Base-by-base conservation (phyloP, 164 flowering plant genomes). In the Paratinospora sagittata region DNA sequence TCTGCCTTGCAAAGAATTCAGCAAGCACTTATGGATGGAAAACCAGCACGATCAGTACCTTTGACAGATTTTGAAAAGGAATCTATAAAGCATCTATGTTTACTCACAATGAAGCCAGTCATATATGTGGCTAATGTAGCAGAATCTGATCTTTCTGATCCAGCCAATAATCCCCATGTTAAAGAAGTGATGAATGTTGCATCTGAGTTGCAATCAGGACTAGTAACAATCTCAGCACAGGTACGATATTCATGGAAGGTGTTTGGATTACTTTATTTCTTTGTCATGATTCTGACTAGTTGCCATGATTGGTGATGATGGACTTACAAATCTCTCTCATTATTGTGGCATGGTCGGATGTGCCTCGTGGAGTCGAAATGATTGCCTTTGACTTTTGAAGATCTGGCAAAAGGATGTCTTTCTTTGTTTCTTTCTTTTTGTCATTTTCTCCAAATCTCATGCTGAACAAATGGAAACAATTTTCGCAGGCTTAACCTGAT, bases 111-210 rank as follows among this genome's bases (percentile, higher is more conserved):
- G 93, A 93, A 96, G 74, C 99, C 98, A 9, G 78, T 96, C 41
- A 91, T 89, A 39, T 95, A 86, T 74, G 93, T 95, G 52, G 95
- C 93, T n/a, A 92, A 95, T 82, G 97, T 95, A 63, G 92, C 98
- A 65, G 98, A 95, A 84, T 83, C 93, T 76, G 98, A 92, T 74
- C 77, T 95, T 61, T 90, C 93, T 63, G 89, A 88, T 12, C 84
- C 99, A 68, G 82, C 57, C 74, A 78, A 45, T 67, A 92, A 89
- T 84, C 79, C 87, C 71, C 77, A 87, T 81, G 96, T 90, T 65
- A 78, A 75, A 71, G 88, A 95, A 74, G 96, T 92, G 63, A 87
- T 64, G 78, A 79, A 81, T 37, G 86, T 87, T 75, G 89, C 93
- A 58, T 81, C 90, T 14, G 88, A 88, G 66, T 79, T 90, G 80